Percentiles rank a stretch among this genome's conserved stretches.
phyloP scores from a whole-genome alignment of 306 rosid species.

The Hippophae tibetana region DNA sequence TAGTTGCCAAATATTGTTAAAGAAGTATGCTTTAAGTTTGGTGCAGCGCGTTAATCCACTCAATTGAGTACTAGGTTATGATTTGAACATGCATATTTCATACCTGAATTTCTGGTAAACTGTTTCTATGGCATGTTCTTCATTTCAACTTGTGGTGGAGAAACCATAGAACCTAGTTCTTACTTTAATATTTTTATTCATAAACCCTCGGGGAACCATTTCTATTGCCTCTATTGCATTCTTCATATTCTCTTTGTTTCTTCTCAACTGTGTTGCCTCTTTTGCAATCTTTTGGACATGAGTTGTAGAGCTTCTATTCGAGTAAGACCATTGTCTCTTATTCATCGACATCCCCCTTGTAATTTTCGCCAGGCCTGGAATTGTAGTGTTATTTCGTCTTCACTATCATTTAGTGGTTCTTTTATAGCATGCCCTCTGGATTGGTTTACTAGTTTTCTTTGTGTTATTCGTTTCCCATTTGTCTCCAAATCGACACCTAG shows the following conservation, averaged over 20 bases:
- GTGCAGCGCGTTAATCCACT: no score
- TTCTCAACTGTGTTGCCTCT: slow-evolving; percentile 43
- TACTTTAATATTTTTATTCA: background rate
- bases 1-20: no score
- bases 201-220: slow-evolving; percentile 14
- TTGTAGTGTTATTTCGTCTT: slow-evolving; percentile 12
- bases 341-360: slow-evolving; percentile 14
- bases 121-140: no score
- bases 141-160: no score
- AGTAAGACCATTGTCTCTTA: slow-evolving; percentile 48
- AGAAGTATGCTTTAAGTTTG: no score
- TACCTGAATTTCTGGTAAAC: no score
- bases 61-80: no score
- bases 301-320: slow-evolving; percentile 47
- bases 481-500: slow-evolving; percentile 29
- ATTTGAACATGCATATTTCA: no score
- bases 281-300: slow-evolving; percentile 42
- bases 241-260: slow-evolving; percentile 1
- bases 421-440: slow-evolving; percentile 35
- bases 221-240: background rate
- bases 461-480: slow-evolving; percentile 60
- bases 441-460: slow-evolving; percentile 48
- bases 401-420: slow-evolving; percentile 21
- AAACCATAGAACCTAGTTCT: background rate
- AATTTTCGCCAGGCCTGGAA: slow-evolving; percentile 14